These are phyloP conservation scores for Pachyrhizus erosus DNA, from an alignment of 306 rosid genomes.

Conservation along the genomic window DNA sequence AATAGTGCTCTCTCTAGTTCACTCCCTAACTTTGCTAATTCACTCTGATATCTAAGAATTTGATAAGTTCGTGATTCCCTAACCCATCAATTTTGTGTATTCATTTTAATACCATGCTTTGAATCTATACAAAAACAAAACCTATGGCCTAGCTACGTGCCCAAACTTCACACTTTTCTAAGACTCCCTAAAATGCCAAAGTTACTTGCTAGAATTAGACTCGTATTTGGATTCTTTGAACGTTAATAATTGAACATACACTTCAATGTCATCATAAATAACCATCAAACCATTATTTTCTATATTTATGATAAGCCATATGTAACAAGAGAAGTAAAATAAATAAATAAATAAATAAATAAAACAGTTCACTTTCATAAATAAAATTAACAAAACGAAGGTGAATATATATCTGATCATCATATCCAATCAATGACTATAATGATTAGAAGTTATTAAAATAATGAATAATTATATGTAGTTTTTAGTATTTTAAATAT, in stretches of 20 bases:
- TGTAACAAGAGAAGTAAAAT: neutral
- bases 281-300: neutral
- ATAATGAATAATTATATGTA: too few species aligned
- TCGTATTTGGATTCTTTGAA: neutral
- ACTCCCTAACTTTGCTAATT: too few species aligned
- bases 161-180: neutral
- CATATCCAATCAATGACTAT: too few species aligned
- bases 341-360: too few species aligned
- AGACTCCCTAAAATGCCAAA: neutral
- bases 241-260: neutral
- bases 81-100: neutral
- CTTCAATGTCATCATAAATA: neutral
- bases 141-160: neutral
- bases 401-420: too few species aligned
- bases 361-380: too few species aligned
- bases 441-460: too few species aligned
- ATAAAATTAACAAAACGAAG: too few species aligned
- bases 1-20: too few species aligned
- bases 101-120: neutral
- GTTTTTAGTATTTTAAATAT: too few species aligned
- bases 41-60: neutral
- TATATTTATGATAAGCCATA: neutral
- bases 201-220: neutral
- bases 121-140: neutral
- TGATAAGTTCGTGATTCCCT: neutral